Conservation (phyloP, 2,329 filamentous ascomycete genomes). For the Sclerotinia sclerotiorum region DNA sequence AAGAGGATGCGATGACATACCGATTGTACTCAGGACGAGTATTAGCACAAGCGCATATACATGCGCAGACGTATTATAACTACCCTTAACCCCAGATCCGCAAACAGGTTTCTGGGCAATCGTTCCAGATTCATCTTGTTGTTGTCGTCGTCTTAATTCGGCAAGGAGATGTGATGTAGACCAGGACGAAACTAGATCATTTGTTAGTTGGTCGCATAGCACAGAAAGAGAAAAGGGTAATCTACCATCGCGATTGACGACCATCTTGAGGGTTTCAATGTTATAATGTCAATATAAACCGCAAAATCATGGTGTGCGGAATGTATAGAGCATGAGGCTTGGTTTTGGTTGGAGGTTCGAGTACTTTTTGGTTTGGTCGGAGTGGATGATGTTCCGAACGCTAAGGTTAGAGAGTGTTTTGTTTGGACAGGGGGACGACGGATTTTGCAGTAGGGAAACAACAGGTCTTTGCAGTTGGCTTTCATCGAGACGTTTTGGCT, state of each 20-base stretch:
- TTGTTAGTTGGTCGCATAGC: neutral
- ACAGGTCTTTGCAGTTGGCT: neutral
- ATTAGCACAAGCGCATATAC: conserved; percentile 59
- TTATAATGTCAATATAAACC: conserved; percentile 11
- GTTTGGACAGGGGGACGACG: neutral
- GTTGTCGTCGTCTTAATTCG: conserved; percentile 51
- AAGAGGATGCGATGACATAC: conserved; percentile 34
- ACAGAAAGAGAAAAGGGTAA: neutral
- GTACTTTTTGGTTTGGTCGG: conserved; percentile 5
- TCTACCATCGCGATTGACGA: conserved; percentile 19
- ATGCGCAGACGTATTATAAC: conserved; percentile 57
- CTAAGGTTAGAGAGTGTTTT: neutral
- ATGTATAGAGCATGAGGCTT: neutral
- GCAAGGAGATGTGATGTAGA: conserved; percentile 45
- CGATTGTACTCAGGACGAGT: conserved; percentile 53
- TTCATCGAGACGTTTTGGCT: neutral
- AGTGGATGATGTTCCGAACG: conserved; percentile 2
- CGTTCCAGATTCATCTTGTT: conserved; percentile 33
- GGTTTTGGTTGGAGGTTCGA: neutral
- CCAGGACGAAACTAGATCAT: conserved; percentile 20
- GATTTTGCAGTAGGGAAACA: too few relatives aligned
- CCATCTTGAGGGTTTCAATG: conserved; percentile 20
- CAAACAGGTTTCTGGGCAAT: conserved; percentile 47
- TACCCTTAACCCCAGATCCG: conserved; percentile 49
- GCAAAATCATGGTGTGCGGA: conserved; percentile 19